Percentiles rank a stretch among this genome's conserved stretches.
These are phyloP conservation scores for Ambrosiella xylebori DNA, from an alignment of 2,329 filamentous ascomycete species.

Conservation along the genomic window DNA sequence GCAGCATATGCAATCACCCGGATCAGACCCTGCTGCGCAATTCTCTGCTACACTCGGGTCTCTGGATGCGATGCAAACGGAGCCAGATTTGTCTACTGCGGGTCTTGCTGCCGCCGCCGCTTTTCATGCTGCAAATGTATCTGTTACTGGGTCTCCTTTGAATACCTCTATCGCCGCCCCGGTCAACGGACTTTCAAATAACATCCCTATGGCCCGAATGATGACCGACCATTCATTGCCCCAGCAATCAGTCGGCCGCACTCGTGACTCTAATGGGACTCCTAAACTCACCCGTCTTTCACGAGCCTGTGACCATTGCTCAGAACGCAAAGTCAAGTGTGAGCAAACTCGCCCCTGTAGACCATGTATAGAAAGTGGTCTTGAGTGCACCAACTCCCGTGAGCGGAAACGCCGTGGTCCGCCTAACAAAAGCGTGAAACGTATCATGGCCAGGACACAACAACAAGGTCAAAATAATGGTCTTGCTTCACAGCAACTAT, in stretches of 20 bases:
- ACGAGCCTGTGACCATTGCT: slow-evolving; percentile 44
- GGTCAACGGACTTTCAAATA: not conserved
- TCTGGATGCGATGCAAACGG: slow-evolving; percentile 3
- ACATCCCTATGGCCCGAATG: slow-evolving; percentile 6
- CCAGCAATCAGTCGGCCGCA: not conserved
- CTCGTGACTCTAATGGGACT: slow-evolving; percentile 27
- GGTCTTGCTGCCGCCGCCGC: slow-evolving; percentile 8
- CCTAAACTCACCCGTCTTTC: slow-evolving; percentile 38
- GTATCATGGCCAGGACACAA: slow-evolving; percentile 12
- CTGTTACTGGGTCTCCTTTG: not conserved
- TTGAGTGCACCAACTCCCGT: slow-evolving; percentile 40
- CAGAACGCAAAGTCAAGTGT: slow-evolving; percentile 44
- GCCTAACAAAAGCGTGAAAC: slow-evolving; percentile 29
- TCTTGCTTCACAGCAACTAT: slow-evolving; percentile 23
- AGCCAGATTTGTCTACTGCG: slow-evolving; percentile 6
- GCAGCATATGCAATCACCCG: not conserved
- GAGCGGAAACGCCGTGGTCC: slow-evolving; percentile 41
- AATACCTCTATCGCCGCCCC: not conserved
- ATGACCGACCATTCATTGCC: not conserved
- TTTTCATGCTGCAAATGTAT: slow-evolving; percentile 7
- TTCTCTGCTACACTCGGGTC: slow-evolving; percentile 7
- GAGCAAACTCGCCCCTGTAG: slow-evolving; percentile 38
- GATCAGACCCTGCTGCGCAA: slow-evolving; percentile 10
- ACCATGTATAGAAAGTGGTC: slow-evolving; percentile 37
- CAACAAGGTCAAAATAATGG: slow-evolving; percentile 35